Percentiles rank a stretch among this genome's conserved stretches.
Evolutionary conservation across 495 filamentous ascomycete genomes (phyloP).

Genomic region (Aspergillus bridgeri): DNA sequence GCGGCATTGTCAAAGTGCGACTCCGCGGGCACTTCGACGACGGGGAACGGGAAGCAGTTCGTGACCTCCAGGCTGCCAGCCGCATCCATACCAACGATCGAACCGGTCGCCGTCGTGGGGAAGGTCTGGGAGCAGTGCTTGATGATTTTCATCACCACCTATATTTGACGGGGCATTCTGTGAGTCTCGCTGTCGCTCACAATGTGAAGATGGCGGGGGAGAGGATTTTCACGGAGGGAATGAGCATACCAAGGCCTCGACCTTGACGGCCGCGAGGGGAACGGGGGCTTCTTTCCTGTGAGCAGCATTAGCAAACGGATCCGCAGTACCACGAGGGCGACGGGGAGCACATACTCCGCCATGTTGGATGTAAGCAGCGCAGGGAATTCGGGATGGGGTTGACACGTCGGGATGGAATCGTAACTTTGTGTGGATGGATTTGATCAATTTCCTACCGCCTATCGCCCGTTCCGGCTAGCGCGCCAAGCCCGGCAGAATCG

Average conservation of each 20-base stretch:
- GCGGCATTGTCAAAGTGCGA: constrained; percentile 75
- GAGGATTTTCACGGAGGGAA: constrained; percentile 30
- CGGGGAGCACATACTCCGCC: constrained; percentile 38
- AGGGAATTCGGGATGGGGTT: constrained; percentile 28
- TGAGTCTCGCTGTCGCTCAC: constrained; percentile 7
- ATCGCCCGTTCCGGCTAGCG: constrained; percentile 23
- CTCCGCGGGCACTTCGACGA: constrained; percentile 71
- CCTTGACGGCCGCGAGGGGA: constrained; percentile 68
- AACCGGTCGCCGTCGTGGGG: constrained; percentile 85
- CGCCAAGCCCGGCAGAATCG: constrained; percentile 20
- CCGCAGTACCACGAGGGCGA: neutral
- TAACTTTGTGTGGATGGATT: constrained; percentile 44
- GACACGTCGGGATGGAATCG: constrained; percentile 22
- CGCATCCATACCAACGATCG: constrained; percentile 88
- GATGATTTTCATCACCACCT: constrained; percentile 97
- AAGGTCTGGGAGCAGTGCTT: constrained; percentile 86
- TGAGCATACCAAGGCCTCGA: constrained; percentile 70
- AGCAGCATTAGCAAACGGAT: constrained; percentile 12
- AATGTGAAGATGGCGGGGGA: constrained; percentile 28
- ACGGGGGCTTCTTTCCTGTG: constrained; percentile 48
- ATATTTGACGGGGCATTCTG: constrained; percentile 4
- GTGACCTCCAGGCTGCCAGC: constrained; percentile 83
- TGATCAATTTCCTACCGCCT: constrained; percentile 33
- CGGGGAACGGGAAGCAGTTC: constrained; percentile 92
- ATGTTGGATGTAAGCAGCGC: constrained; percentile 34